Evolutionary conservation across 495 filamentous ascomycete genomes (phyloP).

Genomic region (Daldinia bambusicola): DNA sequence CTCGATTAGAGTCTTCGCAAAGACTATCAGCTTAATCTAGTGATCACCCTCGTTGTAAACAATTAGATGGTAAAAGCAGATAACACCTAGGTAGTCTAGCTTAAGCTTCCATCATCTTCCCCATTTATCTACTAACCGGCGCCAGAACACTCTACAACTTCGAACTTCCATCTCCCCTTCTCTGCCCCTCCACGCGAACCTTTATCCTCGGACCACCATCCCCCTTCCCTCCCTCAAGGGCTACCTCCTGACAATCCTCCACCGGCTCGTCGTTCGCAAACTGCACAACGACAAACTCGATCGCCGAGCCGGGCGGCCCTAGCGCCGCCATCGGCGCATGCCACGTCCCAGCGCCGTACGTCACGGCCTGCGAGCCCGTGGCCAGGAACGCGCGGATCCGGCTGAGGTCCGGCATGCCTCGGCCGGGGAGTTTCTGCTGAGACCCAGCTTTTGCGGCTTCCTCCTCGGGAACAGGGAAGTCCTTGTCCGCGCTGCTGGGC

Average conservation of each 20-base stretch:
- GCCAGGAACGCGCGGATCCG: slow-evolving; percentile 82
- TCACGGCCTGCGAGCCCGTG: slow-evolving; percentile 83
- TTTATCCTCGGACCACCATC: slow-evolving; percentile 17
- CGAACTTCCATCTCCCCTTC: neutral
- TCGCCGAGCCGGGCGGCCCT: slow-evolving; percentile 70
- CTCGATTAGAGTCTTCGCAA: neutral
- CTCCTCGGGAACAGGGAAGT: slow-evolving; percentile 48
- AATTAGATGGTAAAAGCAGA: neutral
- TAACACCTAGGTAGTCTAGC: too few relatives aligned
- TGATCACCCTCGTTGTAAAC: neutral
- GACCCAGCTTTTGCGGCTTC: too few relatives aligned
- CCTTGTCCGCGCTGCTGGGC: slow-evolving; percentile 49
- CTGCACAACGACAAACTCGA: slow-evolving; percentile 86
- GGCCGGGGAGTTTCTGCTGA: slow-evolving; percentile 53
- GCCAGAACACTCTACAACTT: slow-evolving; percentile 10
- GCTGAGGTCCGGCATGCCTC: slow-evolving; percentile 77
- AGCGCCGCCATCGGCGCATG: slow-evolving; percentile 97
- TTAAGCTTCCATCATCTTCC: neutral
- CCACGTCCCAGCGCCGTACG: slow-evolving; percentile 92
- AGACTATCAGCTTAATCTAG: neutral
- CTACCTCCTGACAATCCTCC: slow-evolving; percentile 92
- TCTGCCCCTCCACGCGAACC: slow-evolving; percentile 15
- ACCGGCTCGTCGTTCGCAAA: slow-evolving; percentile 82
- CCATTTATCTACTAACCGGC: neutral
- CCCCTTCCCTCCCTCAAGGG: slow-evolving; percentile 48